phyloP scores from a whole-genome alignment of 108 stramenopile genomes.

The Discostella stelligeroides region DNA sequence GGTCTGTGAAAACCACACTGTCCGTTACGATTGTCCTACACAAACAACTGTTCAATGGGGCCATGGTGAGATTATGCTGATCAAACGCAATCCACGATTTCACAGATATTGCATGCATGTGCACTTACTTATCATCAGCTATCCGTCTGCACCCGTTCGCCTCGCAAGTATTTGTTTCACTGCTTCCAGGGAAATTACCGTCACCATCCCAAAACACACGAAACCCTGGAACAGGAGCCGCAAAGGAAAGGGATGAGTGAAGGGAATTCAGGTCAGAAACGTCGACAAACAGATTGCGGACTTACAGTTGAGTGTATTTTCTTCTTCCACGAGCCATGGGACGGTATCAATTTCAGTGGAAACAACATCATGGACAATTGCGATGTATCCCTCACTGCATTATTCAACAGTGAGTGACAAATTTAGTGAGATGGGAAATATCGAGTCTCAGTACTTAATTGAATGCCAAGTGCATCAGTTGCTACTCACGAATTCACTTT shows the following conservation, averaged over 20 bases:
- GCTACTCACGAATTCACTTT: constrained; percentile 40
- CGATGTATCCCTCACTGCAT: constrained; percentile 51
- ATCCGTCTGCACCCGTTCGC: constrained; percentile 31
- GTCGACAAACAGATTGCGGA: not conserved
- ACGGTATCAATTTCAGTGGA: constrained; percentile 20
- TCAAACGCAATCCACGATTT: not conserved
- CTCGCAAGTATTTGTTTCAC: constrained; percentile 33
- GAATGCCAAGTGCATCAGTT: too few species aligned
- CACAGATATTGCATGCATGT: too few species aligned
- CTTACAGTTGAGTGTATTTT: constrained; percentile 44
- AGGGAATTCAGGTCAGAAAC: too few species aligned
- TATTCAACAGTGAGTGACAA: constrained; percentile 15
- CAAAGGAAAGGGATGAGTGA: not conserved
- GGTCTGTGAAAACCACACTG: constrained; percentile 38
- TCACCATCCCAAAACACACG: constrained; percentile 48
- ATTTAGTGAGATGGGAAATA: constrained; percentile 2
- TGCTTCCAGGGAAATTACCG: constrained; percentile 39
- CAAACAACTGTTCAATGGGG: constrained; percentile 36
- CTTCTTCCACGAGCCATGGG: constrained; percentile 38
- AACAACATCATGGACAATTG: constrained; percentile 52
- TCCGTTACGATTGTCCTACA: constrained; percentile 52
- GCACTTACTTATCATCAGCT: constrained; percentile 8
- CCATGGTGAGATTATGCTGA: not conserved
- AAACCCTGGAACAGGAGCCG: constrained; percentile 25
- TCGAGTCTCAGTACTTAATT: too few species aligned